phyloP scores from a whole-genome alignment of 2,329 filamentous ascomycete species.

The Orbilia oligospora region DNA sequence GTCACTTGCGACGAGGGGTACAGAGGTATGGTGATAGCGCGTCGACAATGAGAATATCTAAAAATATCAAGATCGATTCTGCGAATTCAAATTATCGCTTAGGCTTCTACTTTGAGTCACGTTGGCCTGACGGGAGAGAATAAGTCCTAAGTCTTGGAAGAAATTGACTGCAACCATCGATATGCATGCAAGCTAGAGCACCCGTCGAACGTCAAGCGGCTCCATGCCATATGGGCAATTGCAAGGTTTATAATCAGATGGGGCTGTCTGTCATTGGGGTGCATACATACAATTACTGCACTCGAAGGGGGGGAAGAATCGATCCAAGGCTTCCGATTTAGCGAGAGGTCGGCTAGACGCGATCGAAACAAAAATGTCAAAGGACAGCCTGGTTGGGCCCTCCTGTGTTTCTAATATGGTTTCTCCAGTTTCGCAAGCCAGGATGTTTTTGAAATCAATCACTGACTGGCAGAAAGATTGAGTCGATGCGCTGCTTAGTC shows the following conservation, averaged over 20 bases:
- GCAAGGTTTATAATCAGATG: constrained; percentile 34
- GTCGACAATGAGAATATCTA: constrained; percentile 30
- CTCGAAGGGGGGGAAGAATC: constrained; percentile 34
- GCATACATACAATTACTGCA: constrained; percentile 7
- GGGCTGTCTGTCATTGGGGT: constrained; percentile 36
- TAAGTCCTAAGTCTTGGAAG: constrained; percentile 28
- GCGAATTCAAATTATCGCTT: constrained; percentile 49
- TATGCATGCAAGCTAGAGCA: constrained; percentile 35
- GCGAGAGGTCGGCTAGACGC: constrained; percentile 58
- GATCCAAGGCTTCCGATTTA: constrained; percentile 59
- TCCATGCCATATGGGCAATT: no score
- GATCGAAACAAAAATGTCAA: constrained; percentile 59
- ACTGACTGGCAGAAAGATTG: constrained; percentile 5
- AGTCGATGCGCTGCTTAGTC: constrained; percentile 48
- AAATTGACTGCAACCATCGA: constrained; percentile 40
- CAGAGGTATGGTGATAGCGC: constrained; percentile 28
- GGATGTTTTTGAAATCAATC: constrained; percentile 59
- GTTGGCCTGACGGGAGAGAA: constrained; percentile 20
- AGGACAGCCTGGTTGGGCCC: constrained; percentile 38
- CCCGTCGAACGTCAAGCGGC: constrained; percentile 39
- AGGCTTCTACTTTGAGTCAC: constrained; percentile 60
- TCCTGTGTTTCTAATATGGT: constrained; percentile 60
- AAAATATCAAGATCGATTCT: constrained; percentile 46
- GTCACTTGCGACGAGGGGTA: constrained; percentile 36
- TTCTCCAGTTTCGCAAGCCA: constrained; percentile 44